Evolutionary conservation across 371 early-diverging fungal species (phyloP).

Genomic region (Blastocladiella emersonii): DNA sequence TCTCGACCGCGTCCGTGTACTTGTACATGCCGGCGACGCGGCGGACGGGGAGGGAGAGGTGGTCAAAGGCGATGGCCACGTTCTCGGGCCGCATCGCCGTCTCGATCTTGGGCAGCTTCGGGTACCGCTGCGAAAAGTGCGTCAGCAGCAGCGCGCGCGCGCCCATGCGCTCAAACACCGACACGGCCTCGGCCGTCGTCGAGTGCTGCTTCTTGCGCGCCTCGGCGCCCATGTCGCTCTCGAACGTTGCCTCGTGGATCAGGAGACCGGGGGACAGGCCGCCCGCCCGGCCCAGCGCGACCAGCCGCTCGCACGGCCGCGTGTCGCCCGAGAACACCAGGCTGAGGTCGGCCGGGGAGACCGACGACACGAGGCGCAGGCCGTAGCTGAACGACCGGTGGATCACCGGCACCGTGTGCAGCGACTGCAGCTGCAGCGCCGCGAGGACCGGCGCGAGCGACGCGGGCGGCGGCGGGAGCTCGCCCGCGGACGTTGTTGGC

Average conservation of each 20-base stretch:
- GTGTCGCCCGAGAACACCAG: slow-evolving; percentile 91
- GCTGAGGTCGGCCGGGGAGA: slow-evolving; percentile 54
- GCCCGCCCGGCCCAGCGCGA: slow-evolving; percentile 38
- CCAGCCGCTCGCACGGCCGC: slow-evolving; percentile 66
- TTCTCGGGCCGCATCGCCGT: not conserved
- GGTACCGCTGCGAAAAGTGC: slow-evolving; percentile 97
- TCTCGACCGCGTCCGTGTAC: not conserved
- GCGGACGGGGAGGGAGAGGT: not conserved
- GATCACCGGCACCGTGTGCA: slow-evolving; percentile 48
- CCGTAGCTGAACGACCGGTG: slow-evolving; percentile 75
- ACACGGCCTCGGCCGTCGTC: slow-evolving; percentile 78
- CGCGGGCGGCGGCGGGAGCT: not conserved
- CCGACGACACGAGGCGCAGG: slow-evolving; percentile 43
- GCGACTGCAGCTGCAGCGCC: not conserved
- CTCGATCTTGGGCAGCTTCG: slow-evolving; percentile 43
- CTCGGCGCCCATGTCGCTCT: slow-evolving; percentile 59
- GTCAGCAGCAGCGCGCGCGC: slow-evolving; percentile 75
- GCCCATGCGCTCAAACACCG: slow-evolving; percentile 31
- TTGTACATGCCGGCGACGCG: not conserved
- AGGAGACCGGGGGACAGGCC: slow-evolving; percentile 36
- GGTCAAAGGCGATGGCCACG: not conserved
- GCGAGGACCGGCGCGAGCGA: not conserved
- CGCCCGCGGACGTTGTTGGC: not conserved
- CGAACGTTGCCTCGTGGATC: slow-evolving; percentile 96
- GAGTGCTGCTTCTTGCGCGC: slow-evolving; percentile 81